A percentile compares a stretch with the other conserved stretches of the same genome.
phyloP scores from a whole-genome alignment of 345 rosid genomes.

The Trapa bicornis region DNA sequence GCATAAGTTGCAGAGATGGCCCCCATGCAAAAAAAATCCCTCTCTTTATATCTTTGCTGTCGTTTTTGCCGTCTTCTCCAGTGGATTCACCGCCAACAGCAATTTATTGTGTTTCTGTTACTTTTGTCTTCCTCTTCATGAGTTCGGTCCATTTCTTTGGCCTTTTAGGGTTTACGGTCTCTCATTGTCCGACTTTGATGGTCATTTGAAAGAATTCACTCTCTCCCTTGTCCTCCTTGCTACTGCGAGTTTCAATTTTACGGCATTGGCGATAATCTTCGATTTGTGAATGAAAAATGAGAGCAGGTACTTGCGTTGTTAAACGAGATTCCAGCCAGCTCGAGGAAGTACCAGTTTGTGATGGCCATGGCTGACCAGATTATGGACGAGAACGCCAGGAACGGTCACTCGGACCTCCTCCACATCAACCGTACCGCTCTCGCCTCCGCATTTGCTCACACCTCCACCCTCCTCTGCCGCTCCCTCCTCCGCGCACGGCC shows the following conservation, averaged over 20 bases:
- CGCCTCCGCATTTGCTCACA: constrained; percentile 42
- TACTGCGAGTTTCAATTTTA: neutral
- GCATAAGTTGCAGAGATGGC: too few relatives aligned
- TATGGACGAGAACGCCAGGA: constrained; percentile 54
- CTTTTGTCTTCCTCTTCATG: too few relatives aligned
- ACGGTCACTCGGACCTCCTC: constrained; percentile 33
- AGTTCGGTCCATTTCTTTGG: too few relatives aligned
- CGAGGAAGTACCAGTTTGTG: constrained; percentile 62
- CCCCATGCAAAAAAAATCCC: too few relatives aligned
- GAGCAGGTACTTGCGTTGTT: constrained; percentile 39
- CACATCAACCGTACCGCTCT: constrained; percentile 48
- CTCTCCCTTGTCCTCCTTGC: too few relatives aligned
- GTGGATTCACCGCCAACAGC: too few relatives aligned
- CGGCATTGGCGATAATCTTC: too few relatives aligned
- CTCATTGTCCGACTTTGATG: neutral
- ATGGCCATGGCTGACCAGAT: constrained; percentile 69
- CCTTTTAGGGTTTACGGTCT: neutral
- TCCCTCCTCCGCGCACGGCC: constrained; percentile 22
- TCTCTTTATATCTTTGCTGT: too few relatives aligned
- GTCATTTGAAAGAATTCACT: neutral
- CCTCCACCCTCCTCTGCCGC: constrained; percentile 32
- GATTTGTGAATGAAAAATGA: neutral
- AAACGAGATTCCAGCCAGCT: constrained; percentile 55
- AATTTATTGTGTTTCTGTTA: too few relatives aligned
- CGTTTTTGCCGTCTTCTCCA: too few relatives aligned